Evolutionary conservation across 805 yeast genomes (phyloP).

Genomic region (Jamesozyma rosinii): DNA sequence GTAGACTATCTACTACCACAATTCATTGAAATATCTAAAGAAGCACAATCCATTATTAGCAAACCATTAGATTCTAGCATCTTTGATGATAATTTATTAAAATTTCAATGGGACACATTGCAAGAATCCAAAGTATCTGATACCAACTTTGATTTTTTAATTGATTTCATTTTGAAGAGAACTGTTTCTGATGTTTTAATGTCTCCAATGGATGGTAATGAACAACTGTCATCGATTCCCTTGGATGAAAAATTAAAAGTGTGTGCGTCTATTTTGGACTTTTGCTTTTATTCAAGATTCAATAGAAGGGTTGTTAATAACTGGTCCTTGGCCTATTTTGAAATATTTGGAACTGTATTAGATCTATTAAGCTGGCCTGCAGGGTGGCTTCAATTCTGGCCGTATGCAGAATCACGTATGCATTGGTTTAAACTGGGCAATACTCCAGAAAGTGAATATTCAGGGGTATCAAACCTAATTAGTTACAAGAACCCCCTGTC

Average conservation of each 20-base stretch:
- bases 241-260: constrained; percentile 4
- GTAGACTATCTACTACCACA: constrained; percentile 9
- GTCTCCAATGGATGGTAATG: background rate
- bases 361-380: constrained; percentile 22
- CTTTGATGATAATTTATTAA: constrained; percentile 6
- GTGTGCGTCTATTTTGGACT: constrained; percentile 20
- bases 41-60: background rate
- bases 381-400: constrained; percentile 21
- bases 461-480: constrained; percentile 20
- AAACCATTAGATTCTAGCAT: background rate
- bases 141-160: constrained; percentile 8
- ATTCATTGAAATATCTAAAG: constrained; percentile 5
- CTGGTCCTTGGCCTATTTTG: constrained; percentile 23
- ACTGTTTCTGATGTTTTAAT: constrained; percentile 10
- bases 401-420: constrained; percentile 24
- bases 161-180: constrained; percentile 13
- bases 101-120: constrained; percentile 13
- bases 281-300: constrained; percentile 17
- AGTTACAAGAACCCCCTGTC: constrained; percentile 27
- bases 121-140: background rate
- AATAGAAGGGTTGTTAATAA: constrained; percentile 8
- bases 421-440: constrained; percentile 24
- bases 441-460: constrained; percentile 5
- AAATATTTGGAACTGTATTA: constrained; percentile 13
- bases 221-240: background rate